Evolutionary conservation across 1,284 basidiomycete genomes (phyloP), one percentile per base, ranked within the genome.

Genomic region (Anthracocystis setariae): DNA sequence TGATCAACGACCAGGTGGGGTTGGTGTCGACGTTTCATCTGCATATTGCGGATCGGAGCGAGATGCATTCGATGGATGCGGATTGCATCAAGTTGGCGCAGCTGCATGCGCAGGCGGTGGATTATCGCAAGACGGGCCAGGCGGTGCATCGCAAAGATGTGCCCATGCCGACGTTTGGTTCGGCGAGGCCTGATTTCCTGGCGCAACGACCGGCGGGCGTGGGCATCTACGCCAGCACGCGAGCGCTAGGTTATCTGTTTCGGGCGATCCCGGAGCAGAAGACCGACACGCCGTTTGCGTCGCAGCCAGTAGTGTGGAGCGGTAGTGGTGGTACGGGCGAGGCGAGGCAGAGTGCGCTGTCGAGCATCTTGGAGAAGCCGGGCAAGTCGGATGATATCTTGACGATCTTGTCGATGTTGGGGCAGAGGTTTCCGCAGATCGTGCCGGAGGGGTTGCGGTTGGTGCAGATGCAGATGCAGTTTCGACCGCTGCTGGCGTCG

Each of bases 11-110:
- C 75, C 56, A 78, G 86, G 27, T 81, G 89, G 78, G 42, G 88
- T 89, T n/a, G 86, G 88, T 76, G 3, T 68, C 73, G 20, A 52
- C 65, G 1, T 86, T 89, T 46, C 88, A 92, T 71, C 85, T 93
- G 15, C 86, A 88, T 37, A 88, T 90, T 33, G 88, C 90, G 0
- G 92, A 93, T 76, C 87, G 88, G 72, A 88, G 86, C 38, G 64
- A 68, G 0, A 35, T 84, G 27, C 87, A 87, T 12, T 88, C 90
- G 33, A 83, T 87, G 23, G 86, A 91, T 76, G 74, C 80, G 0
- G 86, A 87, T 33, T 93, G 92, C 76, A 67, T 89, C 13, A 84
- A 64, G 52, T 84, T 93, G 15, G 88, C 91, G 0, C 83, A 86
- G 43, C 83, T 90, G 21, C 91, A 90, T 79, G 87, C 83, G 77